Conservation (phyloP, 495 filamentous ascomycete species). For the Lasiosphaeris hirsuta region DNA sequence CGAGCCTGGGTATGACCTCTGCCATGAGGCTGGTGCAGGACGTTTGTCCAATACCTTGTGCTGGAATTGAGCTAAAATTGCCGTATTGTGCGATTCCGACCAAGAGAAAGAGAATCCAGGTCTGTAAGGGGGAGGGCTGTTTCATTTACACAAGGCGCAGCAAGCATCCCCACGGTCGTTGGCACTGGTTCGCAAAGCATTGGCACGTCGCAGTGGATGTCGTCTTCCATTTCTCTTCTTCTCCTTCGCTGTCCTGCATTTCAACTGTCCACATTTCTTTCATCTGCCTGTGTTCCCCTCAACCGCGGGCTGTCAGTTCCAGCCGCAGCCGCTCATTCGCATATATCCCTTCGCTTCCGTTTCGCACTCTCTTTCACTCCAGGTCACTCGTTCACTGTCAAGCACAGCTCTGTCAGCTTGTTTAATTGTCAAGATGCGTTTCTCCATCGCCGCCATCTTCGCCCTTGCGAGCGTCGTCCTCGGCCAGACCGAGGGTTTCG, state of each 20-base stretch:
- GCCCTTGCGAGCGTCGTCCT: constrained; percentile 40
- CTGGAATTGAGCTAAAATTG: no score
- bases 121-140: neutral
- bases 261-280: neutral
- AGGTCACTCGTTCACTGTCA: constrained; percentile 11
- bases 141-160: neutral
- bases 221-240: neutral
- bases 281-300: neutral
- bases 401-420: neutral
- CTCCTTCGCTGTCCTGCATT: neutral
- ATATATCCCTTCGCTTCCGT: constrained; percentile 7
- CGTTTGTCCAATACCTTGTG: no score
- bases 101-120: neutral
- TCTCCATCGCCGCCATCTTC: constrained; percentile 40
- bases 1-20: no score
- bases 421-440: constrained; percentile 41
- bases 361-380: neutral
- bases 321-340: constrained; percentile 13
- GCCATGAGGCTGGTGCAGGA: no score
- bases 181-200: neutral
- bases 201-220: constrained; percentile 8
- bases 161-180: neutral
- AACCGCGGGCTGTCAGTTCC: constrained; percentile 9
- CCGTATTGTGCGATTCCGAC: no score
- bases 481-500: constrained; percentile 43